phyloP scores from a whole-genome alignment of 345 rosid species.

The Citrus inodora region DNA sequence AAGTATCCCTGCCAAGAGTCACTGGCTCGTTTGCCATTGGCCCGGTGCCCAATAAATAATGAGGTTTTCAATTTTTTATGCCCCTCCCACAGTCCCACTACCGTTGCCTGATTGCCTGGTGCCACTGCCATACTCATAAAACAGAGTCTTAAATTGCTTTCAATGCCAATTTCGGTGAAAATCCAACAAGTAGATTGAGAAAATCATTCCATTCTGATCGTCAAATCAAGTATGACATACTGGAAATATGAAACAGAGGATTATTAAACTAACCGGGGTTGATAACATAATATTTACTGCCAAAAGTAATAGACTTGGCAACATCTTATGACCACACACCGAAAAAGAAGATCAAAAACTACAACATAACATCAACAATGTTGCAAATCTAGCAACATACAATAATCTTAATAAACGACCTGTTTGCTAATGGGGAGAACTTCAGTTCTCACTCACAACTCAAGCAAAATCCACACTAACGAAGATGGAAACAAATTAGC shows the following conservation, averaged over 20 bases:
- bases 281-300: neutral
- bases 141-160: neutral
- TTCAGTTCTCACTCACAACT: neutral
- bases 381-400: neutral
- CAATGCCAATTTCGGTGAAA: neutral
- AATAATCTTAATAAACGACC: neutral
- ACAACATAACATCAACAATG: neutral
- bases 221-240: neutral
- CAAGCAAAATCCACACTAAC: neutral
- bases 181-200: neutral
- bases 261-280: too few species aligned
- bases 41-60: too few species aligned
- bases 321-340: neutral
- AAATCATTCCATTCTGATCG: neutral
- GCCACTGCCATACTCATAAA: neutral
- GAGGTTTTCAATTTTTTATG: too few species aligned
- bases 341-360: neutral
- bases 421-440: neutral
- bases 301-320: neutral
- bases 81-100: too few species aligned
- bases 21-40: too few species aligned
- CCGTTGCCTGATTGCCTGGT: neutral
- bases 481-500: neutral
- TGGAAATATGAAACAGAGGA: too few species aligned
- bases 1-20: too few species aligned